Conservation (phyloP, 108 stramenopile species). For the Skeletonema menzelii region DNA sequence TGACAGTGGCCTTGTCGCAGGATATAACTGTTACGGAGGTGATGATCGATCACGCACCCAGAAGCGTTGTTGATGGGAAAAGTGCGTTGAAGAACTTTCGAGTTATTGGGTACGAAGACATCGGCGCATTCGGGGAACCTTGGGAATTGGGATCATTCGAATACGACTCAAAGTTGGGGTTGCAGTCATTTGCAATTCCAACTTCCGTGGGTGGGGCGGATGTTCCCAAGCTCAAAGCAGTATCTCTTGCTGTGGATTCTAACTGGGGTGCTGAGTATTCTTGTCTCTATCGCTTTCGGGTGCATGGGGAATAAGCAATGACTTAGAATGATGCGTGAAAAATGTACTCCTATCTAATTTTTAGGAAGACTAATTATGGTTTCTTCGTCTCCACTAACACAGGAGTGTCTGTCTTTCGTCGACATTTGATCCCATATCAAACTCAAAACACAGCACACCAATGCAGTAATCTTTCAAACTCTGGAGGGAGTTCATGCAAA, state of each 20-base stretch:
- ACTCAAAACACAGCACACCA: conserved; percentile 12
- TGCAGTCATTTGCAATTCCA: conserved; percentile 66
- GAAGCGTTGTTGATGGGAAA: conserved; percentile 14
- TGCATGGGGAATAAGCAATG: conserved; percentile 51
- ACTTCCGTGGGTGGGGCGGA: conserved; percentile 32
- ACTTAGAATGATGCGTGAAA: neutral
- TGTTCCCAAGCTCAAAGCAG: conserved; percentile 64
- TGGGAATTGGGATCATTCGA: conserved; percentile 63
- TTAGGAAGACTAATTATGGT: neutral
- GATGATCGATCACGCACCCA: conserved; percentile 67
- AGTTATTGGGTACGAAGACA: conserved; percentile 67
- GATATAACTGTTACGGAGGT: conserved; percentile 56
- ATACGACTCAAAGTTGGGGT: conserved; percentile 18
- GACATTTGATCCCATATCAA: neutral
- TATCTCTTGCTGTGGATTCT: conserved; percentile 76
- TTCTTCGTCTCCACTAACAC: neutral
- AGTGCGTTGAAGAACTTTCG: conserved; percentile 23
- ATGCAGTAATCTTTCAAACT: conserved; percentile 14
- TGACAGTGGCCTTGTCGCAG: conserved; percentile 55
- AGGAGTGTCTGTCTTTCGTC: neutral
- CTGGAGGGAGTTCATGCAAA: conserved; percentile 3
- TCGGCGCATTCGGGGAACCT: conserved; percentile 52
- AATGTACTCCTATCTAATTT: neutral
- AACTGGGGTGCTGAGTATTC: conserved; percentile 75
- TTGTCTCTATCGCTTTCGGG: conserved; percentile 84